A percentile compares a stretch with the other conserved stretches of the same genome.
These are phyloP conservation scores for Ceratobasidium theobromae DNA, from an alignment of 1,284 basidiomycete species.

Conservation along the genomic window DNA sequence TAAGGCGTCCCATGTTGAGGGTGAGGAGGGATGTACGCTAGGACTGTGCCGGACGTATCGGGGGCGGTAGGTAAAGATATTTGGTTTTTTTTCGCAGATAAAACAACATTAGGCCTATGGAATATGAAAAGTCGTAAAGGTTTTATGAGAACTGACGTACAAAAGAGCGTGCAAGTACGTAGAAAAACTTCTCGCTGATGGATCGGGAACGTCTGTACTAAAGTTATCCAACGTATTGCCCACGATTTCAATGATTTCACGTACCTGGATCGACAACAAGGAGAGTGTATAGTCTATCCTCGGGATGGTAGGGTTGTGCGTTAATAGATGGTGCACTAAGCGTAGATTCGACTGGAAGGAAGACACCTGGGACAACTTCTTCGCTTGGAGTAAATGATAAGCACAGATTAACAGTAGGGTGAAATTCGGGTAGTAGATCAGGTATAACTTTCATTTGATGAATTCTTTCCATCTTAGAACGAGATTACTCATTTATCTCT, in stretches of 20 bases:
- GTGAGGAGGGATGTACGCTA: slow-evolving; percentile 81
- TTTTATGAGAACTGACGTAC: slow-evolving; percentile 54
- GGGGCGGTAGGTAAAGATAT: slow-evolving; percentile 43
- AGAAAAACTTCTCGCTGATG: slow-evolving; percentile 62
- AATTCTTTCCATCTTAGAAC: slow-evolving; percentile 80
- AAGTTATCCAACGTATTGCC: background rate
- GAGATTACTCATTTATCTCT: slow-evolving; percentile 8
- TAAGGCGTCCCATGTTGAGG: slow-evolving; percentile 82
- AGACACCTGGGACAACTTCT: slow-evolving; percentile 71
- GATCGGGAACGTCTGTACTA: slow-evolving; percentile 71
- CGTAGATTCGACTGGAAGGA: slow-evolving; percentile 58
- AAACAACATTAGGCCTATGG: slow-evolving; percentile 73
- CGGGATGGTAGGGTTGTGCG: slow-evolving; percentile 76
- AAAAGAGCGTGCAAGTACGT: slow-evolving; percentile 86
- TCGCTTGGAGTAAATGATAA: slow-evolving; percentile 50
- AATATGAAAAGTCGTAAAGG: slow-evolving; percentile 6
- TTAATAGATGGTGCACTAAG: slow-evolving; percentile 61
- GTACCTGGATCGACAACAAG: slow-evolving; percentile 82
- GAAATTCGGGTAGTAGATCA: slow-evolving; percentile 74
- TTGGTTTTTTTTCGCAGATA: slow-evolving; percentile 59
- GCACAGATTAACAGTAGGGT: slow-evolving; percentile 73
- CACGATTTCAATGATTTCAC: slow-evolving; percentile 24
- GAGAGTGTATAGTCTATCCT: slow-evolving; percentile 83
- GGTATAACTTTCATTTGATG: slow-evolving; percentile 89
- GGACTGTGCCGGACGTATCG: slow-evolving; percentile 52